Base-by-base conservation (phyloP, 2,329 filamentous ascomycete genomes). In the Calonectria henricotiae region DNA sequence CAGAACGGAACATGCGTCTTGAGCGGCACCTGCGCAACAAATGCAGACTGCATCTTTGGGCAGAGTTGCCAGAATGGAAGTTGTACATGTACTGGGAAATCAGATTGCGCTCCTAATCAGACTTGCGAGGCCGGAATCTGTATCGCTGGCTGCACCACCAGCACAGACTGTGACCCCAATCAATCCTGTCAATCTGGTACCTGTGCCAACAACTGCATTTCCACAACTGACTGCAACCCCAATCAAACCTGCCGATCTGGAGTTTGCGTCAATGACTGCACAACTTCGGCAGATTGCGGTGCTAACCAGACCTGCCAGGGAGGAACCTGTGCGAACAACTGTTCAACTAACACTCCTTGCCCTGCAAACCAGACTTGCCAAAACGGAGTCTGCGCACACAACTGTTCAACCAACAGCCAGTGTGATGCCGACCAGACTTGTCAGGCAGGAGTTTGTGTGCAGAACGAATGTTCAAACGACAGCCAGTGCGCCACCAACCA, bases 51-150 rank as follows among this genome's bases (percentile, higher is more conserved):
- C 15, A 46, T 49, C 11, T 55, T 30, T 27, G 65, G 65, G 4
- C 65, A 67, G 30, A 67, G 49, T 9, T 67, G 65, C 9, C 20
- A 30, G 15, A 25, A 49, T 20, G 65, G 65, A 39, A 25, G 30
- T n/a, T 67, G 65, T 8, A 58, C 55, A 20, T 68, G 66, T 9
- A 35, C 43, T 5, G 43, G 51, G 1, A 39, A 65, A 7, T 23
- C 27, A 4, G 49, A 68, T 4, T 68, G 66, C 6, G 44, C 43
- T 15, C 13, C 41, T 7, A 44, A 20, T 13, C 55, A 65, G 17
- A 63, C 62, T 6, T 71, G 69, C 15, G 37, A 46, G 39, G 64
- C 58, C 7, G 69, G 68, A 17, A 46, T 44, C 5, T 73, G 71
- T 41, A 60, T 67, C 41, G 54, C 69, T 1, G 55, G 62, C 11